phyloP scores from a whole-genome alignment of 2,329 filamentous ascomycete genomes.

The Stagonosporopsis vannaccii region DNA sequence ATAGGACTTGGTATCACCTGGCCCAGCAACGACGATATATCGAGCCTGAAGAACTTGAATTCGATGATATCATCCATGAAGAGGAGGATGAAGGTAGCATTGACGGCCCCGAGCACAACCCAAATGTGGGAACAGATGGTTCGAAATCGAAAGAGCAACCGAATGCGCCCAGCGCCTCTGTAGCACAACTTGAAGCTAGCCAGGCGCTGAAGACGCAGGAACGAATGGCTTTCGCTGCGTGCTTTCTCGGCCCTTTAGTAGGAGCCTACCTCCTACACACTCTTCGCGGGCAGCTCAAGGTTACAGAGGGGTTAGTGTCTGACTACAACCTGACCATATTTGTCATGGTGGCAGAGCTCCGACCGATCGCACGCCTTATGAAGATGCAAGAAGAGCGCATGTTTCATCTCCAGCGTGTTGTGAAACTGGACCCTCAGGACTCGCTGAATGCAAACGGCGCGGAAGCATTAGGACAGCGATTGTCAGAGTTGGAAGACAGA shows the following conservation, averaged over 20 bases:
- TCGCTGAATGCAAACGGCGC: slow-evolving; percentile 25
- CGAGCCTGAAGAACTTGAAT: slow-evolving; percentile 26
- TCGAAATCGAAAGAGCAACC: slow-evolving; percentile 9
- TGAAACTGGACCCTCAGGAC: slow-evolving; percentile 50
- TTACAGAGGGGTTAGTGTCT: slow-evolving; percentile 85
- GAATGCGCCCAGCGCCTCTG: slow-evolving; percentile 6
- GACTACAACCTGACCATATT: slow-evolving; percentile 95
- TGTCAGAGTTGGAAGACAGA: slow-evolving; percentile 74
- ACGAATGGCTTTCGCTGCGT: slow-evolving; percentile 74
- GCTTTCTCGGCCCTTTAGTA: slow-evolving; percentile 78
- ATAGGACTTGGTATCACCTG: slow-evolving; percentile 61
- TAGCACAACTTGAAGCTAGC: slow-evolving; percentile 53
- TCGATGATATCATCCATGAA: slow-evolving; percentile 33
- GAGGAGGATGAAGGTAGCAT: slow-evolving; percentile 42
- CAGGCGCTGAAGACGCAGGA: slow-evolving; percentile 78
- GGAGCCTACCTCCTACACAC: slow-evolving; percentile 86
- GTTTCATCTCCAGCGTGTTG: slow-evolving; percentile 78
- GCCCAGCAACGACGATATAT: slow-evolving; percentile 51
- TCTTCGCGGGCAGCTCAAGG: slow-evolving; percentile 81
- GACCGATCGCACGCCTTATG: slow-evolving; percentile 81
- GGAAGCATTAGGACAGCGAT: slow-evolving; percentile 62
- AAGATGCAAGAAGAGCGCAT: slow-evolving; percentile 81
- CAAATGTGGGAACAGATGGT: slow-evolving; percentile 16
- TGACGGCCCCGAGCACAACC: slow-evolving; percentile 19
- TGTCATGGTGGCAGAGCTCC: slow-evolving; percentile 83